phyloP scores from a whole-genome alignment of 257 asterid genomes.

The Penstemon davidsonii region DNA sequence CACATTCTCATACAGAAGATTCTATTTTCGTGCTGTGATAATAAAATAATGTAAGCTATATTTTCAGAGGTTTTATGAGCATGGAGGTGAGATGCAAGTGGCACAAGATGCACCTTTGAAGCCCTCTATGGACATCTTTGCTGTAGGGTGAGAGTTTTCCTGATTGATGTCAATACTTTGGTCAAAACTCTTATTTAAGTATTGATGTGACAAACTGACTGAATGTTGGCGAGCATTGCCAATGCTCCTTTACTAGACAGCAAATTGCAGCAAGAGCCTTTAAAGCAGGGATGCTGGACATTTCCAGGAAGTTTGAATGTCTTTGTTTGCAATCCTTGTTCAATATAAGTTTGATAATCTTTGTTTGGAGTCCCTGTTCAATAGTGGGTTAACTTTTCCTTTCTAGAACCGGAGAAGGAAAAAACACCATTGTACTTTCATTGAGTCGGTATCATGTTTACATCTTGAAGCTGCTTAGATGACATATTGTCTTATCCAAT shows the following conservation, averaged over 20 bases:
- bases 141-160: slow-evolving; percentile 86
- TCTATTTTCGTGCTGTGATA: slow-evolving; percentile 18
- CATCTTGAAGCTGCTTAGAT: slow-evolving; percentile 14
- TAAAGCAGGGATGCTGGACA: slow-evolving; percentile 12
- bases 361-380: no score
- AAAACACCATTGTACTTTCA: slow-evolving; percentile 1
- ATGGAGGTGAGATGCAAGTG: slow-evolving; percentile 81
- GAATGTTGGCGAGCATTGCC: slow-evolving; percentile 21
- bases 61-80: slow-evolving; percentile 96
- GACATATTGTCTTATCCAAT: slow-evolving; percentile 2
- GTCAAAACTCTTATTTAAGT: slow-evolving; percentile 17
- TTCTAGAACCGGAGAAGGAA: slow-evolving; percentile 1
- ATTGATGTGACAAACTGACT: slow-evolving; percentile 19
- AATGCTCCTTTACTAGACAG: slow-evolving; percentile 11
- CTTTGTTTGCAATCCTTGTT: slow-evolving; percentile 18
- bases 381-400: slow-evolving; percentile 3
- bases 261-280: slow-evolving; percentile 13
- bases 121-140: slow-evolving; percentile 94
- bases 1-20: slow-evolving; percentile 16
- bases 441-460: neutral
- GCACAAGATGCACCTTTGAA: slow-evolving; percentile 80
- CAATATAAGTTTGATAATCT: neutral
- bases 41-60: slow-evolving; percentile 24
- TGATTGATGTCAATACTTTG: slow-evolving; percentile 17
- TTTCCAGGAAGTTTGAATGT: slow-evolving; percentile 11